Percentiles rank a stretch among this genome's conserved stretches.
These are phyloP conservation scores for Aquilaria agallochum DNA, from an alignment of 441 rosid species.

Conservation along the genomic window DNA sequence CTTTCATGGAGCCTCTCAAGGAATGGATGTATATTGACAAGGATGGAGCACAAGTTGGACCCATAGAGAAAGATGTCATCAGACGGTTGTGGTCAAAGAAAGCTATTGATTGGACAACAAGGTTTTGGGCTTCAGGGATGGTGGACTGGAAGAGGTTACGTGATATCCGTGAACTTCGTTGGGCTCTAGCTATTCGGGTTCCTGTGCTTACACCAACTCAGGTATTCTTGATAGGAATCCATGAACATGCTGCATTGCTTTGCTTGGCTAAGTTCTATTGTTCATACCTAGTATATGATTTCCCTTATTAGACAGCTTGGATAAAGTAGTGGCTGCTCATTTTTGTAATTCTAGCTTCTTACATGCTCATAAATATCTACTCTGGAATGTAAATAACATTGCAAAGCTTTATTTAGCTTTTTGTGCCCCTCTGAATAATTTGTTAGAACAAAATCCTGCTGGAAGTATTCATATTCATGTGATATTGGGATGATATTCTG, in stretches of 20 bases:
- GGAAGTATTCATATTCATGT: no score
- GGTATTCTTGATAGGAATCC: constrained; percentile 44
- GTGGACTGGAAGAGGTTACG: constrained; percentile 93
- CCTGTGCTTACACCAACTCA: constrained; percentile 96
- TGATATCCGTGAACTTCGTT: constrained; percentile 99
- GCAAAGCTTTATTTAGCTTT: not conserved
- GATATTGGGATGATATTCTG: not conserved
- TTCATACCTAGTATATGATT: not conserved
- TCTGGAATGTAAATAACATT: no score
- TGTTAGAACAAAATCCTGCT: not conserved
- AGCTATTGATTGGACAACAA: constrained; percentile 87
- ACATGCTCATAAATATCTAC: no score
- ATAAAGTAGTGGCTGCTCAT: not conserved
- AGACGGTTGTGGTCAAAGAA: constrained; percentile 98
- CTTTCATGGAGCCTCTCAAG: constrained; percentile 99
- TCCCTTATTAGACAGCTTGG: not conserved
- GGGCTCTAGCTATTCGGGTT: constrained; percentile 93
- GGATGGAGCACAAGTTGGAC: constrained; percentile 85
- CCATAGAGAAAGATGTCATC: constrained; percentile 94
- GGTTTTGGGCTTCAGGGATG: constrained; percentile 98
- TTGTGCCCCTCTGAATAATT: not conserved
- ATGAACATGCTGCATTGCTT: constrained; percentile 13
- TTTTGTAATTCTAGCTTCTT: not conserved
- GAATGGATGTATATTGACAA: constrained; percentile 95
- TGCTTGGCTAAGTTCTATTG: constrained; percentile 9